A percentile compares a stretch with the other conserved stretches of the same genome.
phyloP scores from a whole-genome alignment of 495 filamentous ascomycete species.

The Bombardia bombarda region DNA sequence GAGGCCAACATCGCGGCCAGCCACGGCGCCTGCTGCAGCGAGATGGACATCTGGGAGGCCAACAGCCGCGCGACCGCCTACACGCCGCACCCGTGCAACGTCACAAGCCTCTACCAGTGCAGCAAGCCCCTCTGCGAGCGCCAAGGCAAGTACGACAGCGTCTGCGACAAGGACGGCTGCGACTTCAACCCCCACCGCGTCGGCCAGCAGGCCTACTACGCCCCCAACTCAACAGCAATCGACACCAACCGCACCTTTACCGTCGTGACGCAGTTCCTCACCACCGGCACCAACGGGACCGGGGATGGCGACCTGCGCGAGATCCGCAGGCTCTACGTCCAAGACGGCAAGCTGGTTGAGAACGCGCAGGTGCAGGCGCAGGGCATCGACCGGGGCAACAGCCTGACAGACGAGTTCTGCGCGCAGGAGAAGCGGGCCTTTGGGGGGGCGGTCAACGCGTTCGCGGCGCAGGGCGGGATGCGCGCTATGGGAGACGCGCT shows the following conservation, averaged over 20 bases:
- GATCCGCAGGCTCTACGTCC: conserved; percentile 59
- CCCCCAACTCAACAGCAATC: conserved; percentile 34
- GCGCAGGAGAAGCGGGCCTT: conserved; percentile 11
- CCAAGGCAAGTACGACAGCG: conserved; percentile 25
- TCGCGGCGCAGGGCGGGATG: conserved; percentile 41
- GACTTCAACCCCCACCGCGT: conserved; percentile 42
- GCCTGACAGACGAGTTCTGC: conserved; percentile 6
- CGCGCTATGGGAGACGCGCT: conserved; percentile 49
- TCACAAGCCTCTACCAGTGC: conserved; percentile 36
- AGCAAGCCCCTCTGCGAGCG: conserved; percentile 34
- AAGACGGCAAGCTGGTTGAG: conserved; percentile 48
- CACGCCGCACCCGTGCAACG: conserved; percentile 60
- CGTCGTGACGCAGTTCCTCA: conserved; percentile 63
- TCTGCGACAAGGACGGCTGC: conserved; percentile 44
- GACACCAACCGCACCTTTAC: conserved; percentile 54
- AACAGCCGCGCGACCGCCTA: conserved; percentile 50
- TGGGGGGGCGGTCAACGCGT: conserved; percentile 10
- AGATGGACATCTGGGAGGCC: conserved; percentile 69
- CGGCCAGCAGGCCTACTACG: conserved; percentile 49
- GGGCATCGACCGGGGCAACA: neutral
- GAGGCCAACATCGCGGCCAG: conserved; percentile 33
- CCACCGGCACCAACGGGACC: conserved; percentile 36
- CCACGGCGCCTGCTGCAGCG: conserved; percentile 57
- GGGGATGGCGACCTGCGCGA: conserved; percentile 41
- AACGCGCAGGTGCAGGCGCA: conserved; percentile 5